Evolutionary conservation across 306 rosid species (phyloP).

Genomic region (Heteromeles arbutifolia): DNA sequence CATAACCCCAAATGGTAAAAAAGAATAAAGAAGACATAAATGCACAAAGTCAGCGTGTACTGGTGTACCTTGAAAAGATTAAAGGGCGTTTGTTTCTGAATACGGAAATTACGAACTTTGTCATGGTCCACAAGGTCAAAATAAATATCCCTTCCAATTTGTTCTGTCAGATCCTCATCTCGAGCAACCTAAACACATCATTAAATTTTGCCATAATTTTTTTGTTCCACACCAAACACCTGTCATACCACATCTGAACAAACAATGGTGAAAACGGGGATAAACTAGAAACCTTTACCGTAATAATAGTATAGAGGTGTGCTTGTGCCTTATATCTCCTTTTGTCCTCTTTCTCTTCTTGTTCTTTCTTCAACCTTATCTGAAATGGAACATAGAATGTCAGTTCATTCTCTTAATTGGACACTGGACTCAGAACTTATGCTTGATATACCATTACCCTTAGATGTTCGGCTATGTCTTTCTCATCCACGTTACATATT

Average conservation of each 20-base stretch:
- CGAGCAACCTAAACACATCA: constrained; percentile 63
- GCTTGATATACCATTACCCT: constrained; percentile 38
- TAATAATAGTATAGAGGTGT: constrained; percentile 73
- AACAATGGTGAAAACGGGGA: not conserved
- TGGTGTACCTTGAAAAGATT: constrained; percentile 60
- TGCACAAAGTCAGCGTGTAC: not conserved
- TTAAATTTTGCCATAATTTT: not conserved
- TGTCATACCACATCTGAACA: not conserved
- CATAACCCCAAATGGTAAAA: not conserved
- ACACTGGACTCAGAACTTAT: not conserved
- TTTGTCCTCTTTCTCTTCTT: constrained; percentile 77
- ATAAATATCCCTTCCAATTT: constrained; percentile 73
- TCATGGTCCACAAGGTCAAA: constrained; percentile 97
- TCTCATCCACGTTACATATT: constrained; percentile 81
- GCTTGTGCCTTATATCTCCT: constrained; percentile 88
- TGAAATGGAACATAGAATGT: constrained; percentile 22
- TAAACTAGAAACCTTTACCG: constrained; percentile 36
- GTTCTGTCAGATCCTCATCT: constrained; percentile 69
- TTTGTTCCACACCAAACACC: not conserved
- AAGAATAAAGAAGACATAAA: not conserved
- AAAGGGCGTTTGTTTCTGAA: constrained; percentile 59
- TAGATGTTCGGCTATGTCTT: constrained; percentile 79
- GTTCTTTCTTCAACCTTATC: constrained; percentile 86
- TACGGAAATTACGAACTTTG: constrained; percentile 78
- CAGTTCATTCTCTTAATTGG: constrained; percentile 4